Base-by-base conservation (phyloP, 805 yeast genomes). In the Saturnispora ahearnii region DNA sequence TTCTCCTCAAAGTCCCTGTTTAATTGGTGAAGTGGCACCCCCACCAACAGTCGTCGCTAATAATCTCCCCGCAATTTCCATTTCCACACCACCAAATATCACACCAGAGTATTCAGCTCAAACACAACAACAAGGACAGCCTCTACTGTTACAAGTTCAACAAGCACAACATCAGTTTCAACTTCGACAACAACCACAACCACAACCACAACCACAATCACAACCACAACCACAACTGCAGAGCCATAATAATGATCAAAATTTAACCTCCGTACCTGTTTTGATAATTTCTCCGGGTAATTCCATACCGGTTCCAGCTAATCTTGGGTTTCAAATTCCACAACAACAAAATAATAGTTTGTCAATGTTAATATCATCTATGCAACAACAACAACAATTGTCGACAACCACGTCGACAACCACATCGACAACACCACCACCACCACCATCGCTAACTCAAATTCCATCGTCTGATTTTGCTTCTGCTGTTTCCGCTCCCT, bases 151-250 rank as follows among this genome's bases (percentile, higher is more conserved):
- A 5, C 50, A 44, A 29, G 21, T 36, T 49, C 41, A 18, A 29
- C 59, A 46, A 28, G 49, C 37, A 9, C 44, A n/a, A 18, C 40
- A 32, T 38, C 54, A 46, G 21, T 48, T 43, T 7, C 52, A 46
- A 18, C 52, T 38, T 10, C 60, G 51, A 29, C 59, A 46, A 28
- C 44, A n/a, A 18, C 22, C 28, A 42, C 54, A 46, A 24, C 49
- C 32, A 31, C 42, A 53, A 13, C 53, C 43, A 8, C 55, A 55
- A 5, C 50, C 36, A 29, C 30, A 45, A 13, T 41, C 46, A 11
- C 52, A 26, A 29, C 43, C 22, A 11, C 48, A 38, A n/a, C 50
- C 45, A 32, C 46, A 41, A 28, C 45, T 8, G 24, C 40, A 36
- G 12, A 36, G 21, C 13, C 22, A 15, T 18, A 15, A 15, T 11